Conservation (phyloP, 164 flowering plant species). For the Euptelea pleiosperma region DNA sequence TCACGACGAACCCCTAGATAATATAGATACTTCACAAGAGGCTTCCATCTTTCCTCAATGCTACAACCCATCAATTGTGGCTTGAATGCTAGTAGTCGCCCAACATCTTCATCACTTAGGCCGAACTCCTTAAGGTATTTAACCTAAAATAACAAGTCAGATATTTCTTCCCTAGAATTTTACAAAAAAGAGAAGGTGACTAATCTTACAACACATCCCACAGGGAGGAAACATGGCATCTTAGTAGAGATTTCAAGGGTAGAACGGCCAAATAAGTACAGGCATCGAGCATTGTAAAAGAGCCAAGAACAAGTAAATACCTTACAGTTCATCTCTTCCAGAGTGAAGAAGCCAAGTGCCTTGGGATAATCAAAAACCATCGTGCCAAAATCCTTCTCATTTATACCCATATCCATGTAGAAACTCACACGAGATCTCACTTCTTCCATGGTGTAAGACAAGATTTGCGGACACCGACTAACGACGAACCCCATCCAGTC, state of each 20-base stretch:
- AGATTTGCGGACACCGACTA: conserved; percentile 64
- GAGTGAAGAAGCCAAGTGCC: conserved; percentile 60
- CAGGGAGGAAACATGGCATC: background rate
- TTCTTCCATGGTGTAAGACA: conserved; percentile 64
- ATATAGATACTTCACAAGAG: conserved; percentile 80
- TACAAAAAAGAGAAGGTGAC: background rate
- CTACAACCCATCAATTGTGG: conserved; percentile 91
- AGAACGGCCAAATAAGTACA: background rate
- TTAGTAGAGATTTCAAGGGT: background rate
- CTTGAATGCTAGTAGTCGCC: conserved; percentile 69
- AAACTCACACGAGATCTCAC: conserved; percentile 59
- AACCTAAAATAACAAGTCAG: conserved; percentile 43
- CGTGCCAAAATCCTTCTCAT: conserved; percentile 80
- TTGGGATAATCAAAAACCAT: conserved; percentile 88
- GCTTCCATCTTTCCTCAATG: conserved; percentile 91
- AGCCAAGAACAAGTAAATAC: conserved; percentile 32
- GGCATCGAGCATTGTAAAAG: background rate
- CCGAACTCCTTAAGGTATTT: conserved; percentile 83
- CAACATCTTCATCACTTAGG: conserved; percentile 56
- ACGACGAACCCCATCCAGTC: conserved; percentile 90
- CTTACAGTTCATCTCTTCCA: conserved; percentile 88
- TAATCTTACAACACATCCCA: conserved; percentile 2
- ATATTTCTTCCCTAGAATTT: background rate
- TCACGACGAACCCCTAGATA: conserved; percentile 80
- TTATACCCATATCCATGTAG: conserved; percentile 77